Evolutionary conservation across 805 yeast species (phyloP).

Genomic region (Pichia deserticola): DNA sequence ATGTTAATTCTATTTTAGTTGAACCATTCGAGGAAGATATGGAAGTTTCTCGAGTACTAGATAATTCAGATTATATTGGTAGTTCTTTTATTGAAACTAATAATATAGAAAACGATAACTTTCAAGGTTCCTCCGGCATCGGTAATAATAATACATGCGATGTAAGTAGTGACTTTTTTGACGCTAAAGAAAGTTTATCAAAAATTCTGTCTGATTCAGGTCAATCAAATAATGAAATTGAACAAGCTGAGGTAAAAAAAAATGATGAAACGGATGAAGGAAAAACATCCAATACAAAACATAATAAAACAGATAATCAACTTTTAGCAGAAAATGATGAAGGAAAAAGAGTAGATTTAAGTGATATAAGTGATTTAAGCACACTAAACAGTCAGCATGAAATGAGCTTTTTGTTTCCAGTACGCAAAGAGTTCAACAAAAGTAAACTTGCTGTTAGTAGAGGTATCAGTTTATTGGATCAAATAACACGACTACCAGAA

Average conservation of each 20-base stretch:
- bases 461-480: constrained; percentile 1
- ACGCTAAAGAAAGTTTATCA: too few species aligned
- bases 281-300: neutral
- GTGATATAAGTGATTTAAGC: too few species aligned
- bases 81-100: constrained; percentile 3
- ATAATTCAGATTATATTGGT: constrained; percentile 8
- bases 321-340: too few species aligned
- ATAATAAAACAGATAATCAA: too few species aligned
- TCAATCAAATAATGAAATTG: neutral
- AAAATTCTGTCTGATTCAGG: too few species aligned
- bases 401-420: neutral
- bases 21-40: constrained; percentile 10
- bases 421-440: neutral
- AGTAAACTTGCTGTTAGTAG: neutral
- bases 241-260: neutral
- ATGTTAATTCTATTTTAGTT: neutral
- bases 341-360: too few species aligned
- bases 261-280: neutral
- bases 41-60: constrained; percentile 9
- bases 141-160: too few species aligned
- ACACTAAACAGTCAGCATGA: too few species aligned
- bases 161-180: neutral
- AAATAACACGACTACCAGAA: neutral
- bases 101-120: neutral
- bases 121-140: too few species aligned